Evolutionary conservation across 768 basidiomycete genomes (phyloP).

Genomic region (Cystobasidium tubakii): DNA sequence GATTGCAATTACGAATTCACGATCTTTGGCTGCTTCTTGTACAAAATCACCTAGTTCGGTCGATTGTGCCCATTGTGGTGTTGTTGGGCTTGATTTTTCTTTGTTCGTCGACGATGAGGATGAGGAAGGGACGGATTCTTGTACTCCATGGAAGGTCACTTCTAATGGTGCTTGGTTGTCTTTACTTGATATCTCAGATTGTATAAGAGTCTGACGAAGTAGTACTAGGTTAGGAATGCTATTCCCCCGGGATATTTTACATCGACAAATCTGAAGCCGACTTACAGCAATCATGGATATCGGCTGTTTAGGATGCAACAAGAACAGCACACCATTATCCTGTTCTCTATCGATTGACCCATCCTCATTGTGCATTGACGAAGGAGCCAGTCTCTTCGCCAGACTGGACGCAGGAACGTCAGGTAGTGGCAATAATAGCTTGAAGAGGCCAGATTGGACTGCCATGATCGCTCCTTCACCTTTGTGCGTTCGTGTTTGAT

Average conservation of each 20-base stretch:
- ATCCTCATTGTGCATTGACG: background rate
- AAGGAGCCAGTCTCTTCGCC: conserved; percentile 20
- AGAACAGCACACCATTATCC: conserved; percentile 26
- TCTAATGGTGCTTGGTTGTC: conserved; percentile 16
- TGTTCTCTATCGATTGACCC: background rate
- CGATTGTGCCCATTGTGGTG: conserved; percentile 13
- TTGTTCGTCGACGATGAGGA: too few species aligned
- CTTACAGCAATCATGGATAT: conserved; percentile 29
- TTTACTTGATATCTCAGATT: conserved; percentile 21
- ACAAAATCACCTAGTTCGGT: conserved; percentile 35
- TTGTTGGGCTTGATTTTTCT: background rate
- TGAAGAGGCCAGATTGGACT: conserved; percentile 27
- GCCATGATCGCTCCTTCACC: conserved; percentile 24
- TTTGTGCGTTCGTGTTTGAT: background rate
- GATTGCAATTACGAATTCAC: conserved; percentile 18
- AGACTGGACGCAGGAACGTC: conserved; percentile 1
- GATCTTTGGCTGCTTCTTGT: conserved; percentile 34
- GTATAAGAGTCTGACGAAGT: conserved; percentile 3
- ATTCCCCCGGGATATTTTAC: too few species aligned
- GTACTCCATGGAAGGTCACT: conserved; percentile 28
- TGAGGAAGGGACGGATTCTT: background rate
- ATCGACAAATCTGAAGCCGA: too few species aligned
- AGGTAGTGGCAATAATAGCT: conserved; percentile 25
- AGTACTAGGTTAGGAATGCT: background rate
- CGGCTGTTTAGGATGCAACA: conserved; percentile 31